phyloP scores from a whole-genome alignment of 371 early-diverging fungal genomes.

The Scutellospora calospora region DNA sequence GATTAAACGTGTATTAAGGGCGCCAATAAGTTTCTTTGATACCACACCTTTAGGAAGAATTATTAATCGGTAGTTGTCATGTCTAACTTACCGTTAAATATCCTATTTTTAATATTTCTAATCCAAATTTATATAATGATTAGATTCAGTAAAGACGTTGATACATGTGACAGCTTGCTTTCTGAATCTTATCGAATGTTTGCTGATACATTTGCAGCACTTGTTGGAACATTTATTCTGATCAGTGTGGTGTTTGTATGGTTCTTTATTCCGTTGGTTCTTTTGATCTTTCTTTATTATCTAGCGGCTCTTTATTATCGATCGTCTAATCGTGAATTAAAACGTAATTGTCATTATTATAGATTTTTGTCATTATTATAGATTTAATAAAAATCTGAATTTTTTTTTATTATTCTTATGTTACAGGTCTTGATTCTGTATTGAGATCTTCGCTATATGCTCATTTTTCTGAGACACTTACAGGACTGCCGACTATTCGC shows the following conservation, averaged over 20 bases:
- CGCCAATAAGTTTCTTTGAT: constrained; percentile 85
- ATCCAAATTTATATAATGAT: constrained; percentile 63
- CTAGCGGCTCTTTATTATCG: constrained; percentile 68
- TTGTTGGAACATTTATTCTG: constrained; percentile 69
- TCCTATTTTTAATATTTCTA: not conserved
- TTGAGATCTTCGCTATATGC: constrained; percentile 80
- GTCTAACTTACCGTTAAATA: not conserved
- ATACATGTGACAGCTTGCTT: constrained; percentile 75
- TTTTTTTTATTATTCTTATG: not conserved
- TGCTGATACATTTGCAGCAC: constrained; percentile 64
- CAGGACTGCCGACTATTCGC: constrained; percentile 78
- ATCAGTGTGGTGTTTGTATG: constrained; percentile 54
- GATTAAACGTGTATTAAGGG: constrained; percentile 64
- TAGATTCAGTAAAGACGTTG: constrained; percentile 84
- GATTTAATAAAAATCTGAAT: no score
- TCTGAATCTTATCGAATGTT: constrained; percentile 75
- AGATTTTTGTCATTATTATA: no score
- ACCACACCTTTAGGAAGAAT: constrained; percentile 80
- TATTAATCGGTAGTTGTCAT: constrained; percentile 20
- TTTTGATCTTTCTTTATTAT: constrained; percentile 54
- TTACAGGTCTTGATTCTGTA: constrained; percentile 68
- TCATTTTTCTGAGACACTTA: constrained; percentile 51
- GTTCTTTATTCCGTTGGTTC: constrained; percentile 55
- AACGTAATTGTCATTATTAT: constrained; percentile 56
- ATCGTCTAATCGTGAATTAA: constrained; percentile 75